Base-by-base conservation (phyloP, 2,329 filamentous ascomycete species). In the Rhynchosporium agropyri region DNA sequence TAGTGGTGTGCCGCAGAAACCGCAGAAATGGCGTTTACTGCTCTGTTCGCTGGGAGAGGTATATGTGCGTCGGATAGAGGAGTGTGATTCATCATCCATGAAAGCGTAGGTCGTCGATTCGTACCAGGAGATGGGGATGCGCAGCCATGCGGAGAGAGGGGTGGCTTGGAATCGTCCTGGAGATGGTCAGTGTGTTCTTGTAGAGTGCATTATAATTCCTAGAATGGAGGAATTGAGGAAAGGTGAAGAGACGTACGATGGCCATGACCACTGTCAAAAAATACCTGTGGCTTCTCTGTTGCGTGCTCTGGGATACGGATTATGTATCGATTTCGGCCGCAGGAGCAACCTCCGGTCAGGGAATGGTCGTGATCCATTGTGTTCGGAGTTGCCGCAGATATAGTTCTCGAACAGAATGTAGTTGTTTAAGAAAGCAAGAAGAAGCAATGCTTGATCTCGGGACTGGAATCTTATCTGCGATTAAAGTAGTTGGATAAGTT, bases 1-100 rank as follows among this genome's bases (percentile, higher is more conserved):
- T 60, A 97, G 79, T 12, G 90, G 89, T 0, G 92, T 96, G 58
- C 93, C 93, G 75, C 93, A 97, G 78, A 90, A 96, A 29, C 93
- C 93, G 77, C 93, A 97, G 76, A 97, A 97, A 69, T 92, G 85
- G 56, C 91, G 86, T 74, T 89, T 86, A 0, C 84, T 80, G 62
- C 56, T 63, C 58, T 82, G 80, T 58, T 84, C 83, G 69, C 80
- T 77, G 2, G 80, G 80, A 28, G 87, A 83, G 9, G 84, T 85
- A 75, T 90, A 92, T 54, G 83, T 81, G 46, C 88, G 84, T 61
- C 85, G 86, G 73, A 92, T 92, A 58, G 80, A 79, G 60, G 80
- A 70, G 74, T 85, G 83, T 15, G 87, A 85, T 78, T 97, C 93
- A 76, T 96, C 91, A 2, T 89, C 84, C 74, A 89, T 92, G 74